Evolutionary conservation across 2,329 filamentous ascomycete genomes (phyloP).

Genomic region (Proliferodiscus dingleyae): DNA sequence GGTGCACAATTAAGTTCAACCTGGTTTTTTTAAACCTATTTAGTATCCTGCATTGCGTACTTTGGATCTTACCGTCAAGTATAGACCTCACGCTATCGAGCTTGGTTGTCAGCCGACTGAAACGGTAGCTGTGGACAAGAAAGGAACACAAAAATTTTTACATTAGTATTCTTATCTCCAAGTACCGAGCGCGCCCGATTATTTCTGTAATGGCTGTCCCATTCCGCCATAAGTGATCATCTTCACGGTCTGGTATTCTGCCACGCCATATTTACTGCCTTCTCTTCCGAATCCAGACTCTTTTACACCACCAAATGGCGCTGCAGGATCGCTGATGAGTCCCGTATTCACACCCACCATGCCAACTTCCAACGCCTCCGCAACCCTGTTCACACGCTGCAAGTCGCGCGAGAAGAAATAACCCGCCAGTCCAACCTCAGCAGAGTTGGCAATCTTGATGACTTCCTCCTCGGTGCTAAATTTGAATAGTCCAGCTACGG

Average conservation of each 20-base stretch:
- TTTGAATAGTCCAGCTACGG: constrained; percentile 82
- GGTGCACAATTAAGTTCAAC: too few relatives aligned
- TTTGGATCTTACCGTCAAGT: too few relatives aligned
- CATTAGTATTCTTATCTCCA: too few relatives aligned
- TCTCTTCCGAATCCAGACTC: constrained; percentile 52
- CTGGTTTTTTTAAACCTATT: too few relatives aligned
- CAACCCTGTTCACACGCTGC: constrained; percentile 54
- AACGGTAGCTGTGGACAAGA: too few relatives aligned
- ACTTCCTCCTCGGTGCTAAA: constrained; percentile 90
- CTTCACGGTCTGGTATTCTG: constrained; percentile 50
- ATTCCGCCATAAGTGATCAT: constrained; percentile 52
- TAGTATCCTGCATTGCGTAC: too few relatives aligned
- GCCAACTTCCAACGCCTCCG: constrained; percentile 71
- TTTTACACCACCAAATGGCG: constrained; percentile 55
- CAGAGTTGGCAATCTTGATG: constrained; percentile 71
- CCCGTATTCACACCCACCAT: constrained; percentile 87
- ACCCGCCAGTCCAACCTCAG: constrained; percentile 83
- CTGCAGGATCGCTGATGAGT: constrained; percentile 48
- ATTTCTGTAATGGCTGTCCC: constrained; percentile 48
- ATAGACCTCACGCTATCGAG: too few relatives aligned
- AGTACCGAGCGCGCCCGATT: not conserved
- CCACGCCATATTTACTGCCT: constrained; percentile 49
- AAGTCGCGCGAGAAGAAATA: constrained; percentile 81
- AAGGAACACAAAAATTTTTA: too few relatives aligned
- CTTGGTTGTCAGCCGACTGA: too few relatives aligned